Evolutionary conservation across 768 basidiomycete species (phyloP).

Genomic region (Nidula microcarpa): DNA sequence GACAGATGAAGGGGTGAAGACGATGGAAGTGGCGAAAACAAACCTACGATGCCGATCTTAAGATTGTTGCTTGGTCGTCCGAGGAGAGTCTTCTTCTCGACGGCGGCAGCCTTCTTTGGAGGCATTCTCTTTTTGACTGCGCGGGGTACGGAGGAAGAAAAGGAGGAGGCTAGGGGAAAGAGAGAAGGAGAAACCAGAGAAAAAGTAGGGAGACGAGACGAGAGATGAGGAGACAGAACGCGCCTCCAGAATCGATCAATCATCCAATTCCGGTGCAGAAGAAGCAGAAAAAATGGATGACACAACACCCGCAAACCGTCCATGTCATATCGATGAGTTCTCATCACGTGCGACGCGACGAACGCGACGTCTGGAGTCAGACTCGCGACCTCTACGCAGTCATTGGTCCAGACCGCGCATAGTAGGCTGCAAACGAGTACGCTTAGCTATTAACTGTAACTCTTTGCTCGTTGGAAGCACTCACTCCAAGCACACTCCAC

Average conservation of each 20-base stretch:
- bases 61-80: conserved; percentile 96
- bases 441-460: too few species aligned
- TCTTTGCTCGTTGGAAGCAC: too few species aligned
- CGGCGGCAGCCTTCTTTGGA: conserved; percentile 76
- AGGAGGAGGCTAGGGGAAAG: conserved; percentile 18
- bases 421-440: background rate
- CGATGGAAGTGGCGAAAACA: conserved; percentile 29
- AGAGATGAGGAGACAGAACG: background rate
- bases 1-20: conserved; percentile 14
- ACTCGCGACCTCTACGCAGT: background rate
- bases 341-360: conserved; percentile 1
- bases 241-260: conserved; percentile 16
- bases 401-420: background rate
- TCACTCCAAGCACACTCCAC: too few species aligned
- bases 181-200: conserved; percentile 10
- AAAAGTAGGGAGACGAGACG: conserved; percentile 4
- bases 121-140: conserved; percentile 74
- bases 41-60: conserved; percentile 98
- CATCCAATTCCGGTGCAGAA: conserved; percentile 11
- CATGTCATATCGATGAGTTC: background rate
- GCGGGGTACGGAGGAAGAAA: conserved; percentile 27
- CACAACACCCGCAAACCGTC: conserved; percentile 1
- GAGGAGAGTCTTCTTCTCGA: conserved; percentile 83
- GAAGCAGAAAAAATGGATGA: conserved; percentile 11
- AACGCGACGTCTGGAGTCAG: background rate